Base-by-base conservation (phyloP, 768 basidiomycete species). In the Russula ochroleuca region DNA sequence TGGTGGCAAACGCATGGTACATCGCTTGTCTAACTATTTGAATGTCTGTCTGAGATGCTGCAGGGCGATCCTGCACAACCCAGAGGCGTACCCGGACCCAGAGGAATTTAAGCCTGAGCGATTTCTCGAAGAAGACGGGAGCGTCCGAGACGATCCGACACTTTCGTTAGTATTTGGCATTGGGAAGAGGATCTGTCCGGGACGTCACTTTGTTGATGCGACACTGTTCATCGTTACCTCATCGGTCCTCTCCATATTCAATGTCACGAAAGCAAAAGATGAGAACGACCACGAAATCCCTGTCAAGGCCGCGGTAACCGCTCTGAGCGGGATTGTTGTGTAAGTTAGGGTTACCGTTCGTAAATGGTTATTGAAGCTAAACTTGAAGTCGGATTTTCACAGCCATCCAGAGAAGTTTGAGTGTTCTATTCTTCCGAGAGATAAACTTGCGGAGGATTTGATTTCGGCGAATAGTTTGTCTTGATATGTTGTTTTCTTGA, bases 131-230 rank as follows among this genome's bases (percentile, higher is more conserved):
- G 15, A 62, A 33, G 65, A 68, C 15, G 59, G 63, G 7, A 52
- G 15, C 9, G 25, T 64, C n/a, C 51, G 47, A 48, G 60, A 67
- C 5, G 66, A 67, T 21, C 59, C 59, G 3, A 14, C 23, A 10
- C 43, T 66, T 2, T 1, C 37, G 10, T 6, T 54, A 5, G 62
- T 43, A 6, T 66, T 63, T n/a, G 65, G 65, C 2, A 28, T 21
- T 17, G 65, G 65, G 19, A 66, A 49, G 47, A 31, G 65, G 41
- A 63, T 66, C 55, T 70, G 70, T 47, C 68, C 70, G 0, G 70
- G 69, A 11, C 67, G 67, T 23, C 63, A 68, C 25, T 45, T 70
- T n/a, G 70, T 62, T 0, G 70, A 71, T 15, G 43, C 61, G 21
- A 66, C 58, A 3, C 48, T 71, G 2, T 71, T 64, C 49, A 49